Evolutionary conservation across 2,329 filamentous ascomycete species (phyloP), one percentile per base, ranked within the genome.

Genomic region (Stromatinia cepivora): DNA sequence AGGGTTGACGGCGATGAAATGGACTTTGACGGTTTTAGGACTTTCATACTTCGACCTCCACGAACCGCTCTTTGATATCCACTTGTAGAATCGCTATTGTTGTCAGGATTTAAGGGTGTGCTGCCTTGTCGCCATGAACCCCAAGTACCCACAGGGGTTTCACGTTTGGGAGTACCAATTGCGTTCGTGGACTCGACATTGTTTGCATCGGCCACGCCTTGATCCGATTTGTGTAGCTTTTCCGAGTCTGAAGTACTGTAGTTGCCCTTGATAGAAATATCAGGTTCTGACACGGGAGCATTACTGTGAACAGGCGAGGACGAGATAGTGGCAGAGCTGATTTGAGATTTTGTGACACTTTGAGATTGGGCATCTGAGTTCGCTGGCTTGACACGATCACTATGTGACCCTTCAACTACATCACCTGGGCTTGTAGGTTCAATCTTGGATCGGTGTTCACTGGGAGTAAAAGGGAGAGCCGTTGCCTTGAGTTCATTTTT

Each of bases 11-110:
- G 84, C 1, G 81, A 80, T 1, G 89, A 86, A 36, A 81, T 81
- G 31, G 89, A 84, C 78, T 93, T 95, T 69, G 85, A 86, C 1
- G 94, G 89, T 76, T 93, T 93, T 66, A 98, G 83, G 1, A 97
- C 90, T 82, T 97, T 98, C 91, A 98, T 98, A 64, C 88, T 89
- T 63, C 91, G 87, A 25, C 82, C 80, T 61, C 88, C 83, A 77
- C 88, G 81, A 73, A 89, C 83, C 74, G 89, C 90, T 77, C 92
- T 90, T 77, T 93, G 92, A 36, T 89, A 88, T 8, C 84, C 83
- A 66, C 82, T 82, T 0, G 81, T 78, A 11, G 81, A 79, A 4
- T 82, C 77, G 5, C 68, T 61, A 36, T 62, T 74, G n/a, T 63
- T 31, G 22, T 75, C 75, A 34, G 62, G 72, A 31, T 73, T 75